Evolutionary conservation across 139 green algal genomes (phyloP).

Genomic region (Mesostigma viride): DNA sequence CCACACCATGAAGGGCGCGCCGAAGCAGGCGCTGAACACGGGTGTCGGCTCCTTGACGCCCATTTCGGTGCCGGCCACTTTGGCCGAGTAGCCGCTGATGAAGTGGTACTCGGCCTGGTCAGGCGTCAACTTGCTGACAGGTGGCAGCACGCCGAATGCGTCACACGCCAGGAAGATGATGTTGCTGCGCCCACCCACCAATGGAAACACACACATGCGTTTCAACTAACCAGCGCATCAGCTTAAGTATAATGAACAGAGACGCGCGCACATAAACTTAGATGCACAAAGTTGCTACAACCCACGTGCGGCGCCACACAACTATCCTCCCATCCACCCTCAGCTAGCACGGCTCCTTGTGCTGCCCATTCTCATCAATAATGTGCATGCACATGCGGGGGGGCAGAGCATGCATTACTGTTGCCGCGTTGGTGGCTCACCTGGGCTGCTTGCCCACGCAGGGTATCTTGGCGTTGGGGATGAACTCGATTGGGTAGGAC

Average conservation of each 20-base stretch:
- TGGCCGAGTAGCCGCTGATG: constrained; percentile 84
- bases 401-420: neutral
- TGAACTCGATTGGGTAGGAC: constrained; percentile 87
- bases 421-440: neutral
- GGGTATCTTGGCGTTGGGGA: constrained; percentile 78
- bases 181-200: too few relatives aligned
- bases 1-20: constrained; percentile 51
- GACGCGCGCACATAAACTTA: too few relatives aligned
- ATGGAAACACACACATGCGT: too few relatives aligned
- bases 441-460: constrained; percentile 74
- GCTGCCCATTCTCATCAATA: too few relatives aligned
- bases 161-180: constrained; percentile 71
- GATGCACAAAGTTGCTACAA: too few relatives aligned
- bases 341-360: too few relatives aligned
- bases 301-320: too few relatives aligned
- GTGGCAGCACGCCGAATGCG: constrained; percentile 83
- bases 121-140: constrained; percentile 57
- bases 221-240: too few relatives aligned
- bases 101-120: constrained; percentile 95
- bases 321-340: too few relatives aligned
- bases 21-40: constrained; percentile 44
- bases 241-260: too few relatives aligned
- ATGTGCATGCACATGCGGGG: neutral
- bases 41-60: constrained; percentile 80
- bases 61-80: constrained; percentile 76